A percentile compares a stretch with the other conserved stretches of the same genome.
Evolutionary conservation across 371 early-diverging fungal genomes (phyloP).

Genomic region (Aphelidium insulamus): DNA sequence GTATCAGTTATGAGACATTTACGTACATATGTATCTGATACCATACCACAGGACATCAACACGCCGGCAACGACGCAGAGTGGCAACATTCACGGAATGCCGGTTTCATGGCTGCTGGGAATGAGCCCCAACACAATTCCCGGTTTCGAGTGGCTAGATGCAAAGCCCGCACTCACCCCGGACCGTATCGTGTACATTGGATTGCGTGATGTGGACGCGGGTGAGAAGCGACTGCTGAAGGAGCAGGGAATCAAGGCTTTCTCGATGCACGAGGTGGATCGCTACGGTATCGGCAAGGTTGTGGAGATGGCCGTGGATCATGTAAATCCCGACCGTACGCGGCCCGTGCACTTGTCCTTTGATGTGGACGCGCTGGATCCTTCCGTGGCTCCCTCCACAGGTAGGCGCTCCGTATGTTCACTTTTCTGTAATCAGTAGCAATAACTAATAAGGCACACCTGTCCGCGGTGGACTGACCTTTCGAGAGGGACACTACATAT

Average conservation of each 20-base stretch:
- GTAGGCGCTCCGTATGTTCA: constrained; percentile 9
- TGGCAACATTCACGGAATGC: constrained; percentile 92
- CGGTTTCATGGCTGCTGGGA: constrained; percentile 72
- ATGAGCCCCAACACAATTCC: constrained; percentile 35
- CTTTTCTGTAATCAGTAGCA: background rate
- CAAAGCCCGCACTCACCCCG: constrained; percentile 43
- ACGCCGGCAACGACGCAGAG: constrained; percentile 65
- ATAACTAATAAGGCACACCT: constrained; percentile 41
- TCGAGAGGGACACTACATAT: constrained; percentile 71
- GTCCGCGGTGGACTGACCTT: constrained; percentile 87
- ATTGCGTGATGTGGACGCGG: constrained; percentile 75
- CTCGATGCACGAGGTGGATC: constrained; percentile 90
- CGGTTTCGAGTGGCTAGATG: constrained; percentile 66
- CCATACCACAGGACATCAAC: constrained; percentile 57
- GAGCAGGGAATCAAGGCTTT: constrained; percentile 70
- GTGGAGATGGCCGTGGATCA: constrained; percentile 82
- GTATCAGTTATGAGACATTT: no score
- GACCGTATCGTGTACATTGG: constrained; percentile 84
- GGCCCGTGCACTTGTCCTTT: constrained; percentile 76
- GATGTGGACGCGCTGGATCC: constrained; percentile 95
- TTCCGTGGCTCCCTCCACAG: constrained; percentile 77
- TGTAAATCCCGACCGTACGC: constrained; percentile 50
- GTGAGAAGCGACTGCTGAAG: constrained; percentile 56
- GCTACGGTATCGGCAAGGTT: constrained; percentile 80
- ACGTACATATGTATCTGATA: background rate